phyloP scores from a whole-genome alignment of 1,284 basidiomycete species.

The Coniferiporia sulphurascens region DNA sequence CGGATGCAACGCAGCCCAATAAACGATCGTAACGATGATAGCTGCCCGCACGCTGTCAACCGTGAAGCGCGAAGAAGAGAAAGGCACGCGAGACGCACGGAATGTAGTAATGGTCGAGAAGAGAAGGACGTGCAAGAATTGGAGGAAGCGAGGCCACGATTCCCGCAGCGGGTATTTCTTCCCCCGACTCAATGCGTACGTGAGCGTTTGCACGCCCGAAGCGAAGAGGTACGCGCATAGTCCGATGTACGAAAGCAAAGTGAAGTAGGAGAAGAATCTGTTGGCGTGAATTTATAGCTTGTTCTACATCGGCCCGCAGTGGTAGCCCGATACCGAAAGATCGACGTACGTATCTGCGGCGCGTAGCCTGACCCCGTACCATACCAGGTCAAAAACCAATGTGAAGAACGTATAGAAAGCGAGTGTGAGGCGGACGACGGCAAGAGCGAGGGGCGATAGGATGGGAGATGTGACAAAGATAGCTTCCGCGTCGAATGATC shows the following conservation, averaged over 20 bases:
- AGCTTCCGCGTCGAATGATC: conserved; percentile 49
- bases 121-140: conserved; percentile 52
- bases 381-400: conserved; percentile 40
- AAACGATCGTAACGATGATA: conserved; percentile 62
- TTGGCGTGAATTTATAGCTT: conserved; percentile 23
- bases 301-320: too few species aligned
- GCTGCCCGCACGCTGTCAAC: conserved; percentile 34
- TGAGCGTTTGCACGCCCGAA: conserved; percentile 47
- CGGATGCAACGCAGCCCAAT: conserved; percentile 52
- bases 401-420: conserved; percentile 51
- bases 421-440: conserved; percentile 41
- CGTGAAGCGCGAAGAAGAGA: background rate
- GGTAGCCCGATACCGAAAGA: conserved; percentile 6
- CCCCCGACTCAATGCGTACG: conserved; percentile 33
- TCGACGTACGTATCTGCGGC: conserved; percentile 22
- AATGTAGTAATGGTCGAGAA: conserved; percentile 50
- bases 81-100: conserved; percentile 41
- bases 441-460: conserved; percentile 43
- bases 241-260: conserved; percentile 58
- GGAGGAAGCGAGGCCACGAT: conserved; percentile 49
- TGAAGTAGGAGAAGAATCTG: conserved; percentile 60
- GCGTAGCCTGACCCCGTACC: conserved; percentile 30
- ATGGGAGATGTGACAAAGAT: conserved; percentile 56
- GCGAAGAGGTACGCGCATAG: conserved; percentile 59
- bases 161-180: conserved; percentile 49